Conservation (phyloP, 768 basidiomycete genomes). For the Termitomyces eurrhizus region DNA sequence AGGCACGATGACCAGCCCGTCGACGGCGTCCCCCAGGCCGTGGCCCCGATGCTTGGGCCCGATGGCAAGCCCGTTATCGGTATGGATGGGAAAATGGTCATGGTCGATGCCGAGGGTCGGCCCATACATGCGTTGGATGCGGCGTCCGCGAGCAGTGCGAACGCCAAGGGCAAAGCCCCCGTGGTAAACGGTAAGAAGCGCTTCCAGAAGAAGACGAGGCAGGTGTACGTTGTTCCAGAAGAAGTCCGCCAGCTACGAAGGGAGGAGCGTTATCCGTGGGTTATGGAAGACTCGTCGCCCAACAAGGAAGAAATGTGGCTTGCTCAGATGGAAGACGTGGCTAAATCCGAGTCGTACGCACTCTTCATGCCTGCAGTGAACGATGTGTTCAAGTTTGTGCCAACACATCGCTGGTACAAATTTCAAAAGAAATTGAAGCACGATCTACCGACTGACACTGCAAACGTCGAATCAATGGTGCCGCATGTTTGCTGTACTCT, state of each 20-base stretch:
- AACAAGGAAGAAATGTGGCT: conserved; percentile 69
- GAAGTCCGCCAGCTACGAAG: conserved; percentile 71
- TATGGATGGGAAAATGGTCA: conserved; percentile 69
- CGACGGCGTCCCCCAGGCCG: conserved; percentile 43
- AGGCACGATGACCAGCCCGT: conserved; percentile 41
- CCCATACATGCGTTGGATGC: conserved; percentile 47
- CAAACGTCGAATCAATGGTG: conserved; percentile 67
- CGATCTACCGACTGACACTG: conserved; percentile 60
- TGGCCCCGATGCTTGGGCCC: conserved; percentile 71
- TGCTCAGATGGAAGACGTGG: conserved; percentile 76
- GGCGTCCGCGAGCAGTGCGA: conserved; percentile 23
- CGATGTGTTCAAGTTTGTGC: conserved; percentile 84
- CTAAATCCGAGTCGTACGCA: conserved; percentile 67
- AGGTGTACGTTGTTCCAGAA: conserved; percentile 81
- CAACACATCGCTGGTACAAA: conserved; percentile 88
- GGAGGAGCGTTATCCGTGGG: conserved; percentile 91
- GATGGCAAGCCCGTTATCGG: conserved; percentile 87
- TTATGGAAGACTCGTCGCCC: conserved; percentile 74
- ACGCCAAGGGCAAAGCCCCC: conserved; percentile 41
- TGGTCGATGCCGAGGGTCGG: conserved; percentile 77
- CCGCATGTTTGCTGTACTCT: conserved; percentile 17
- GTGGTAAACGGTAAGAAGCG: conserved; percentile 56
- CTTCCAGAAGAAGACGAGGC: conserved; percentile 78
- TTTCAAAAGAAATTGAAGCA: conserved; percentile 84
- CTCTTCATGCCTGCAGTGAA: conserved; percentile 83